phyloP scores from a whole-genome alignment of 78 protist genomes.

The Dictyostelium capitatum region DNA sequence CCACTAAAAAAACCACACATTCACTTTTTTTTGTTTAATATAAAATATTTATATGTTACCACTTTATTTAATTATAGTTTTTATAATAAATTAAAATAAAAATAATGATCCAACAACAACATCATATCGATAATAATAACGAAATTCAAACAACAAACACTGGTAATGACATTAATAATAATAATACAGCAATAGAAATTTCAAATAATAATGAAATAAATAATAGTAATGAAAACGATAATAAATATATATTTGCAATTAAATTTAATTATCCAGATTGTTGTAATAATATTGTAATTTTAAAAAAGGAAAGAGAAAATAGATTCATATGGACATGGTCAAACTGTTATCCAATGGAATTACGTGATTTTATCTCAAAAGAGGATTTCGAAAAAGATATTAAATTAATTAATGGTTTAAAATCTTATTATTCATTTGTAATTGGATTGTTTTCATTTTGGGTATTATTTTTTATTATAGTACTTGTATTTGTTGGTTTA shows the following conservation, averaged over 20 bases:
- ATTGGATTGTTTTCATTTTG: background rate
- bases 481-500: background rate
- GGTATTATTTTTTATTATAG: background rate
- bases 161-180: too few species aligned
- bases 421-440: background rate
- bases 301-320: background rate
- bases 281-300: background rate
- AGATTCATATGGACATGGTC: background rate
- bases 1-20: too few species aligned
- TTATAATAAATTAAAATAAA: too few species aligned
- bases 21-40: too few species aligned
- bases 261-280: slow-evolving; percentile 19
- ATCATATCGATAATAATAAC: too few species aligned
- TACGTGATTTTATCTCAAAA: background rate
- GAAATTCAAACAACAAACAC: too few species aligned
- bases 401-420: background rate
- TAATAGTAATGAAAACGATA: background rate
- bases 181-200: background rate
- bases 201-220: too few species aligned
- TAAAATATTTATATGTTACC: too few species aligned
- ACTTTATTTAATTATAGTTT: too few species aligned
- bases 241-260: background rate
- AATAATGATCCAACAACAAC: too few species aligned
- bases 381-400: background rate
- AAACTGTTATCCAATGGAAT: background rate